Evolutionary conservation across 352 stramenopile species (phyloP).

Genomic region (Globisporangium solare): DNA sequence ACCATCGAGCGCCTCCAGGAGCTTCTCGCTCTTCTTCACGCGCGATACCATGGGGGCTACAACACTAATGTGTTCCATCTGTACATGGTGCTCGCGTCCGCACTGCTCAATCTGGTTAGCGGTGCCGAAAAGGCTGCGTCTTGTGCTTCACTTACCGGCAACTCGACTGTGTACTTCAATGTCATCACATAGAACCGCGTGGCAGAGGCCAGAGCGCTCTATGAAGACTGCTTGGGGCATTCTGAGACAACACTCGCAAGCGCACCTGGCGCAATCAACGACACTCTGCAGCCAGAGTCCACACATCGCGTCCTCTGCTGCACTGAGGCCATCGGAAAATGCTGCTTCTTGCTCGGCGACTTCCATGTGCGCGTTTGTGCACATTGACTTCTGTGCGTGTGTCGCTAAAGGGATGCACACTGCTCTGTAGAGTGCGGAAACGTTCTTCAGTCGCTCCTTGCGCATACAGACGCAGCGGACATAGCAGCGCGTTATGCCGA

Average conservation of each 20-base stretch:
- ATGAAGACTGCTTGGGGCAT: constrained; percentile 26
- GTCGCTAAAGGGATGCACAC: too few species aligned
- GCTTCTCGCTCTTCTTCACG: constrained; percentile 22
- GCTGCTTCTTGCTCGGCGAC: constrained; percentile 46
- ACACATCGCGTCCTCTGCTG: constrained; percentile 20
- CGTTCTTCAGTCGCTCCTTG: constrained; percentile 36
- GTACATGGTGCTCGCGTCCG: constrained; percentile 23
- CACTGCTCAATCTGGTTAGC: constrained; percentile 39
- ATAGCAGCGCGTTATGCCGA: background rate
- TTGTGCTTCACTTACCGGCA: background rate
- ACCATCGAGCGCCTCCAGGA: constrained; percentile 28
- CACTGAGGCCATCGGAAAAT: constrained; percentile 44
- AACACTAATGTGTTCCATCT: constrained; percentile 49
- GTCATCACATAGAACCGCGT: constrained; percentile 27
- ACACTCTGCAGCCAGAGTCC: too few species aligned
- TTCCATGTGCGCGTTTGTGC: constrained; percentile 29
- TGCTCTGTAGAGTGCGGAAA: constrained; percentile 31
- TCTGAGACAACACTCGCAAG: constrained; percentile 19
- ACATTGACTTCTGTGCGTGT: background rate
- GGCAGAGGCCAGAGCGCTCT: constrained; percentile 31
- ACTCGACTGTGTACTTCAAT: background rate
- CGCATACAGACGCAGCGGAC: constrained; percentile 2
- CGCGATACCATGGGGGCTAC: constrained; percentile 39
- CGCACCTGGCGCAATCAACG: constrained; percentile 4
- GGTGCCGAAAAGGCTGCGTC: too few species aligned